A percentile compares a stretch with the other conserved stretches of the same genome.
phyloP scores from a whole-genome alignment of 1,139 yeast species.

The Protomyces arabidopsidicola region DNA sequence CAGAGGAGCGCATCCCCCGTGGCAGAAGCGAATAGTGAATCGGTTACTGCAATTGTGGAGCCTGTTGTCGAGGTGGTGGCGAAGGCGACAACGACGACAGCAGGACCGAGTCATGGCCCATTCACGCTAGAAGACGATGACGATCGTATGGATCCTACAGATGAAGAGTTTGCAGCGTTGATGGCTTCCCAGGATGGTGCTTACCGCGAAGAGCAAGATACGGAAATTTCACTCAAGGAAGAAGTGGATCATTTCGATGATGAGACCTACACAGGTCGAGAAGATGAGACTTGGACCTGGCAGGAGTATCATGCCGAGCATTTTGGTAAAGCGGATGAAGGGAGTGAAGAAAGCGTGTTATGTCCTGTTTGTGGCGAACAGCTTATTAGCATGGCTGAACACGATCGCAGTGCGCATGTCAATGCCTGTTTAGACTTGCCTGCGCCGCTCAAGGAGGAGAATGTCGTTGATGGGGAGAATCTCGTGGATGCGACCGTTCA shows the following conservation, averaged over 20 bases:
- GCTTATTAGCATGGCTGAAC: conserved; percentile 13
- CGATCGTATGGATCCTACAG: neutral
- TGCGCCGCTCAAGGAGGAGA: conserved; percentile 9
- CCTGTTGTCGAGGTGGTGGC: neutral
- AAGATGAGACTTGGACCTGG: conserved; percentile 25
- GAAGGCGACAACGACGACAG: neutral
- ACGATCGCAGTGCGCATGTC: conserved; percentile 27
- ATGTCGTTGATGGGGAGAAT: conserved; percentile 9
- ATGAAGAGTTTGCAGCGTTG: conserved; percentile 8
- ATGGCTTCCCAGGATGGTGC: neutral
- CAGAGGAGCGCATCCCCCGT: conserved; percentile 2
- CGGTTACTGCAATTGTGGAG: too few species aligned
- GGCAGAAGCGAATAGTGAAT: neutral
- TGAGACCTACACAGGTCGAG: conserved; percentile 15
- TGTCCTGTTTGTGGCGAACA: conserved; percentile 20
- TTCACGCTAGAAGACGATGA: conserved; percentile 21
- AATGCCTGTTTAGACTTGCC: conserved; percentile 23
- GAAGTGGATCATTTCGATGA: conserved; percentile 22
- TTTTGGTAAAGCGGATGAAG: conserved; percentile 9
- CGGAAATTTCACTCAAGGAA: neutral
- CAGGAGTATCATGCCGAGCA: conserved; percentile 25
- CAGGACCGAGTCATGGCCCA: conserved; percentile 10
- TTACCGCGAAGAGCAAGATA: conserved; percentile 7
- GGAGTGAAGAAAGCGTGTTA: conserved; percentile 9
- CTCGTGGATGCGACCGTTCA: conserved; percentile 18